Base-by-base conservation (phyloP, 2,329 filamentous ascomycete genomes). In the Fusarium sulawesiense region DNA sequence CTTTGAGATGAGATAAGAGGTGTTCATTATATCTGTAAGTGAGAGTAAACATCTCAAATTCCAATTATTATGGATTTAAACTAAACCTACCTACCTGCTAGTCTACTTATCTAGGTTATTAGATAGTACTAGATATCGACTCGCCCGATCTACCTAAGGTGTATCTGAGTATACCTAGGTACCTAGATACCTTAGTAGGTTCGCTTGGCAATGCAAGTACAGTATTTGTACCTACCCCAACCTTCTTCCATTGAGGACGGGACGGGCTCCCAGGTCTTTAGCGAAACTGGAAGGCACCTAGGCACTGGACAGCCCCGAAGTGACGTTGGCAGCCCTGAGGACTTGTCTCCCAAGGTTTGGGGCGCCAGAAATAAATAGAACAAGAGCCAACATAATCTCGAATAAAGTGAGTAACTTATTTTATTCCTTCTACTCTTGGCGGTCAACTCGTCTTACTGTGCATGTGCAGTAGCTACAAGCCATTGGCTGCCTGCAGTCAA, bases 401-500 rank as follows among this genome's bases (percentile, higher is more conserved):
- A n/a, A 37, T 37, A 37, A 37, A 37, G 34, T n/a, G 34, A 37
- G 34, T 37, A 37, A 37, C 34, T 37, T 37, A 37, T 37, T 37
- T 37, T n/a, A n/a, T n/a, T 37, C 18, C 34, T n/a, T 37, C 6
- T n/a, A 10, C 10, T 37, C 18, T 37, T n/a, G 34, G 34, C 34
- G 34, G 34, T 12, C 34, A 37, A 37, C 64, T 61, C 65, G 69
- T 60, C 54, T 60, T 62, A 56, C 58, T 44, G 62, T 60, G 58
- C 68, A 57, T 44, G 62, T 60, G 56, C 68, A 57, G 44, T 48
- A 56, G 34, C 54, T 61, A 48, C 29, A 47, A 69, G 63, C 51
- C 57, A 73, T 75, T 75, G 73, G 73, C 57, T 75, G 71, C 72
- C 73, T 75, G 64, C 42, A 71, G 44, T 60, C 60, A 69, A 69